Conservation (phyloP, 1,284 basidiomycete genomes). For the Athelia psychrophila region DNA sequence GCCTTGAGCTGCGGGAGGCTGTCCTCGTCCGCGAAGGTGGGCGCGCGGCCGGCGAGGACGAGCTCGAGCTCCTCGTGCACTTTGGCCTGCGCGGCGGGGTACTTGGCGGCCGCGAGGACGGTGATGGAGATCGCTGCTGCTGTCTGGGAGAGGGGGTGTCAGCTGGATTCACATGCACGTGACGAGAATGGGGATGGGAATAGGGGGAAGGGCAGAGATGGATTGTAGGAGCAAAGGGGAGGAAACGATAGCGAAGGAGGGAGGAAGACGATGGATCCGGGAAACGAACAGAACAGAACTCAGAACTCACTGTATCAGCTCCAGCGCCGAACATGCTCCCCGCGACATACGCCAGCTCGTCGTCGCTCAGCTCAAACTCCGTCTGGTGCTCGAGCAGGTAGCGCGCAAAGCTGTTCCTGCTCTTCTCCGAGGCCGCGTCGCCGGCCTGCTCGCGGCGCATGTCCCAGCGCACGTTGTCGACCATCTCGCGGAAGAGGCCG, state of each 20-base stretch:
- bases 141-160: slow-evolving; percentile 33
- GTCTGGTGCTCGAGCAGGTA: slow-evolving; percentile 53
- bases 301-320: slow-evolving; percentile 53
- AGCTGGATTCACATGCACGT: neutral
- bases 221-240: too few relatives aligned
- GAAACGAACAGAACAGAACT: too few relatives aligned
- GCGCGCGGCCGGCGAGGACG: slow-evolving; percentile 55
- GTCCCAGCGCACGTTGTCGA: slow-evolving; percentile 39
- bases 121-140: slow-evolving; percentile 53
- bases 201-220: too few relatives aligned
- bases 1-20: slow-evolving; percentile 54
- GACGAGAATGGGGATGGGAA: neutral
- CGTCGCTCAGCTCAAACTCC: slow-evolving; percentile 45
- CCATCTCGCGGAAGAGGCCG: slow-evolving; percentile 46
- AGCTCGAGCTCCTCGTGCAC: slow-evolving; percentile 62
- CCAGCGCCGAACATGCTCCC: slow-evolving; percentile 66
- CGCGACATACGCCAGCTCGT: slow-evolving; percentile 61
- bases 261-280: too few relatives aligned
- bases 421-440: slow-evolving; percentile 23
- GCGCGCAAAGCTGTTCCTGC: slow-evolving; percentile 44
- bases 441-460: slow-evolving; percentile 21
- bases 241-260: too few relatives aligned
- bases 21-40: slow-evolving; percentile 48
- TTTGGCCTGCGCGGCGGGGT: slow-evolving; percentile 49
- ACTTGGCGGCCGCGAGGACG: slow-evolving; percentile 57